Base-by-base conservation (phyloP, 164 flowering plant species). In the Tetrastigma voinierianum region DNA sequence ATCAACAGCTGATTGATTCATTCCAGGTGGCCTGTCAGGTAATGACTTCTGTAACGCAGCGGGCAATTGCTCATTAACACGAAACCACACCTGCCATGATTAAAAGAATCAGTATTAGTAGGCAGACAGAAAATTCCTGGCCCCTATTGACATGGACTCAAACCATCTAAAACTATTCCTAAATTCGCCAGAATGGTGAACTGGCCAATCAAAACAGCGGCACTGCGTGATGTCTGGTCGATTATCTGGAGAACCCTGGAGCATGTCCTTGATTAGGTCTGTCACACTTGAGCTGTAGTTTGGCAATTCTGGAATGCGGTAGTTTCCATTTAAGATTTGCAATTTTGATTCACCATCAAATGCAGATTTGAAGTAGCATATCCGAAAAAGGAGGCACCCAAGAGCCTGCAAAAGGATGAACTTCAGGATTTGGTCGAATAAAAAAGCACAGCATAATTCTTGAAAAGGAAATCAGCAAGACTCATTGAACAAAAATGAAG, bases 211-310 rank as follows among this genome's bases (percentile, higher is more conserved):
- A 87, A 90, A 93, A 92, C 84, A 87, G 79, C 96, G 91, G 91
- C 96, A 98, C 98, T 96, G 99, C 79, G 91, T 90, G 89, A 96
- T 91, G 80, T 96, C 97, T 80, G 97, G 99, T 86, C 99, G 79
- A 81, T 71, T 82, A n/a, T 88, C 91, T 58, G 97, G 99, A 18
- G 93, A 86, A 56, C 88, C 81, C 67, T 91, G 87, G 69, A 96
- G 97, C 97, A 91, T 83, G 82, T 93, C 99, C 59, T 71, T 83
- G 67, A 93, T 91, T 51, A 96, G 76, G 70, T 85, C 93, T 19
- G 83, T 85, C 16, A 93, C 57, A 2, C 67, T 64, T 1, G 91
- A 74, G 74, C 84, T 86, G 81, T 84, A 96, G 66, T 87, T 91
- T 10, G 99, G 99, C 45, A 80, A 59, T 18, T 96, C 97, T 49